phyloP scores from a whole-genome alignment of 257 asterid species.

The Solanum etuberosum region DNA sequence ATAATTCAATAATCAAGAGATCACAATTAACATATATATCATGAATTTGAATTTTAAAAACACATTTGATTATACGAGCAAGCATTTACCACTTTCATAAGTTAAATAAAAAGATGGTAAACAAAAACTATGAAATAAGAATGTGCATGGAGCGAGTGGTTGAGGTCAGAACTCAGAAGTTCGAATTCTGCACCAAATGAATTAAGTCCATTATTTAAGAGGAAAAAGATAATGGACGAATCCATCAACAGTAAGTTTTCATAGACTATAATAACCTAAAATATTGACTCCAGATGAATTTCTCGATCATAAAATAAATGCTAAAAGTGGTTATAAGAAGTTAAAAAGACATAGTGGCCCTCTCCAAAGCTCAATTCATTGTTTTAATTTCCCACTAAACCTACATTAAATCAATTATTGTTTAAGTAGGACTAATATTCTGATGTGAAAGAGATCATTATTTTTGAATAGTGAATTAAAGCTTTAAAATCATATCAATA shows the following conservation, averaged over 20 bases:
- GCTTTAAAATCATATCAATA: background rate
- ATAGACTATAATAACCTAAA: background rate
- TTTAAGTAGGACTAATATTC: background rate
- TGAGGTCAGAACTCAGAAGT: background rate
- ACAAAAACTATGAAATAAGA: background rate
- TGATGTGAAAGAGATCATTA: background rate
- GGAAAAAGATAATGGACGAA: too few relatives aligned
- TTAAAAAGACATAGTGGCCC: background rate
- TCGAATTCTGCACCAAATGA: background rate
- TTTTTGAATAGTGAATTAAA: background rate
- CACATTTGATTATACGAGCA: background rate
- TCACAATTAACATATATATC: background rate
- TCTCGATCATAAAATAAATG: background rate
- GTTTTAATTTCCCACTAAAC: background rate
- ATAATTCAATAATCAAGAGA: background rate
- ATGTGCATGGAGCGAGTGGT: background rate
- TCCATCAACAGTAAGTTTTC: too few relatives aligned
- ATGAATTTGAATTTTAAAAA: background rate
- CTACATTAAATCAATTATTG: background rate
- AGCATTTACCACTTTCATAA: background rate
- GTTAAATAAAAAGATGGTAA: background rate
- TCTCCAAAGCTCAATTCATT: background rate
- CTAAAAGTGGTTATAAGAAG: background rate
- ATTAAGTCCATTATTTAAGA: background rate
- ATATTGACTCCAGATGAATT: background rate